These are phyloP conservation scores for Sechiopsis laciniata DNA, from an alignment of 306 rosid species.

Conservation along the genomic window DNA sequence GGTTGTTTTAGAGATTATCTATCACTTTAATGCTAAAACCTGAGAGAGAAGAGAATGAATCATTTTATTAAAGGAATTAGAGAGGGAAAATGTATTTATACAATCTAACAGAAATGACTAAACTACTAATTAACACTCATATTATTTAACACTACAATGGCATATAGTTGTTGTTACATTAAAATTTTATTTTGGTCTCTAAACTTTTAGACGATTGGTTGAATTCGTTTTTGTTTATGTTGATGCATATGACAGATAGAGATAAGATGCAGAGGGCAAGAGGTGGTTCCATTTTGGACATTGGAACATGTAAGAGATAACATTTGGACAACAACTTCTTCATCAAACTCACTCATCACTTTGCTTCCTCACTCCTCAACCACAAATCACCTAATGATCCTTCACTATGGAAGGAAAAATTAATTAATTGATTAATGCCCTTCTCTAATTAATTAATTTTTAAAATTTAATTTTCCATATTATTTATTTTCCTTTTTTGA, in stretches of 20 bases:
- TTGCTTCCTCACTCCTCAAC: slow-evolving; percentile 75
- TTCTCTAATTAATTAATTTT: slow-evolving; percentile 16
- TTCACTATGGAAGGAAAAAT: slow-evolving; percentile 42
- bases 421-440: neutral
- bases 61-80: no score
- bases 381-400: slow-evolving; percentile 73
- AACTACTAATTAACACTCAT: no score
- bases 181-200: no score
- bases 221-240: neutral
- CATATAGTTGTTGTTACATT: no score
- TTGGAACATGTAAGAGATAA: slow-evolving; percentile 87
- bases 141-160: no score
- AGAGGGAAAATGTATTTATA: no score
- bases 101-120: no score
- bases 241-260: slow-evolving; percentile 53
- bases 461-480: slow-evolving; percentile 12
- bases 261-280: slow-evolving; percentile 91
- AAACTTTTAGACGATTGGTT: neutral
- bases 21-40: no score
- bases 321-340: slow-evolving; percentile 57
- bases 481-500: neutral
- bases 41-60: no score
- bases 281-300: slow-evolving; percentile 70
- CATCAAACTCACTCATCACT: slow-evolving; percentile 42
- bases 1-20: no score